Base-by-base conservation (phyloP, 805 yeast genomes). In the Saturnispora dispora region DNA sequence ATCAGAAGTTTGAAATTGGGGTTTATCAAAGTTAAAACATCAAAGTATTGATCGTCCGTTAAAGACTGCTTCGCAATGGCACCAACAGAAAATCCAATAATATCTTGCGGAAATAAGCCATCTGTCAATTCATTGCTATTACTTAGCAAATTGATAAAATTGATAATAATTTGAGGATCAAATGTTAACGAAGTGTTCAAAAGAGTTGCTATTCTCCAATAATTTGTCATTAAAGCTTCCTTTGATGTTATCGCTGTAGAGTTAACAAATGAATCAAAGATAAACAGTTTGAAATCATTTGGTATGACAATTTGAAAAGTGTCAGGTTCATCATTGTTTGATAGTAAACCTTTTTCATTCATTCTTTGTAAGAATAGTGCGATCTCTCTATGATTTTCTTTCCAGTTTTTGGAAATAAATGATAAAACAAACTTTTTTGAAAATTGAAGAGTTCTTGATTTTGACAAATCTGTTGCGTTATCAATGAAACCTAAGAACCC, bases 161-260 rank as follows among this genome's bases (percentile, higher is more conserved):
- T 55, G 33, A 65, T 52, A 45, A 63, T 58, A 37, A 46, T 45
- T 13, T 51, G 57, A 11, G 60, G 56, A 35, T 61, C 59, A 22
- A 67, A 58, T 4, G 62, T 54, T n/a, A 60, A 60, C 15, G 68
- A 57, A 6, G 74, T 66, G 55, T 68, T 59, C 40, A 66, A 70
- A 37, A 80, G 58, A 17, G 81, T 55, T 2, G 71, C 55, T 13
- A 77, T 55, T 61, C 79, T 73, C 85, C 86, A 81, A 57, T 74
- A 75, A 5, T 77, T 57, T 5, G 74, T 75, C 25, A 68, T 60
- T 9, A 62, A 47, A 15, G 53, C 53, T 17, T 57, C 55, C 5
- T 53, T 46, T n/a, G 40, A 41, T 5, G 23, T 18, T 13, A 53
- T 37, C 3, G 48, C 25, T 46, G 53, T 50, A 54, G 52, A 39